A percentile compares a stretch with the other conserved stretches of the same genome.
Evolutionary conservation across 208 protist species (phyloP).

Genomic region (Acanthamoeba castellanii): DNA sequence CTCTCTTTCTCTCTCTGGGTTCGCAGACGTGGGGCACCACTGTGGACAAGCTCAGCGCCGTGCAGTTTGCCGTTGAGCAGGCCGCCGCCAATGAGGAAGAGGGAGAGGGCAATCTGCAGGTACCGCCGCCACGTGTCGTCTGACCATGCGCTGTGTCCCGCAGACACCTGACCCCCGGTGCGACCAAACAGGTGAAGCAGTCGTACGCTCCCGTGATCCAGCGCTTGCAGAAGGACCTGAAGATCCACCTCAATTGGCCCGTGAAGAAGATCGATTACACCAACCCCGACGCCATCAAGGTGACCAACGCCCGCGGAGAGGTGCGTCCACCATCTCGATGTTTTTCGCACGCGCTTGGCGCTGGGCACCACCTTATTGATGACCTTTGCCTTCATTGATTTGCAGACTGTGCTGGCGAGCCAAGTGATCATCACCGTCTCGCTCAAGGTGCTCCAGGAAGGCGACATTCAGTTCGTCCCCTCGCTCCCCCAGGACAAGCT

Average conservation of each 20-base stretch:
- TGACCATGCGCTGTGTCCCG: neutral
- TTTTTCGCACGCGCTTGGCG: too few species aligned
- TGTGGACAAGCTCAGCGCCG: constrained; percentile 35
- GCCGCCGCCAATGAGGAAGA: constrained; percentile 41
- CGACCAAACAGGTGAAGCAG: constrained; percentile 3
- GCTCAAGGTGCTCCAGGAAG: constrained; percentile 6
- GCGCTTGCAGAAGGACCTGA: constrained; percentile 22
- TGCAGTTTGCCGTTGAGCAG: constrained; percentile 38
- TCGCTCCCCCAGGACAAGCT: constrained; percentile 1
- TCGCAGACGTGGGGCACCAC: constrained; percentile 34
- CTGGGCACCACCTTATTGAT: neutral
- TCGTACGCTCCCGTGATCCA: constrained; percentile 26
- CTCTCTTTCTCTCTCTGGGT: neutral
- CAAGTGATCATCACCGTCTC: constrained; percentile 30
- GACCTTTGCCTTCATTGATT: neutral
- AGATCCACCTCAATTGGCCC: constrained; percentile 45
- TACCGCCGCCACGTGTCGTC: neutral
- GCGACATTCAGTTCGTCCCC: constrained; percentile 30
- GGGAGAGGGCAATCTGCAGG: constrained; percentile 37
- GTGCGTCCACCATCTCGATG: neutral
- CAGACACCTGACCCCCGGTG: neutral
- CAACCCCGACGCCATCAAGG: constrained; percentile 34
- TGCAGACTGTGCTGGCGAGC: neutral
- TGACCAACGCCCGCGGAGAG: constrained; percentile 14
- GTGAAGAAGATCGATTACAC: constrained; percentile 56